A percentile compares a stretch with the other conserved stretches of the same genome.
Evolutionary conservation across 2,329 filamentous ascomycete genomes (phyloP).

Genomic region (Mycogone perniciosa): DNA sequence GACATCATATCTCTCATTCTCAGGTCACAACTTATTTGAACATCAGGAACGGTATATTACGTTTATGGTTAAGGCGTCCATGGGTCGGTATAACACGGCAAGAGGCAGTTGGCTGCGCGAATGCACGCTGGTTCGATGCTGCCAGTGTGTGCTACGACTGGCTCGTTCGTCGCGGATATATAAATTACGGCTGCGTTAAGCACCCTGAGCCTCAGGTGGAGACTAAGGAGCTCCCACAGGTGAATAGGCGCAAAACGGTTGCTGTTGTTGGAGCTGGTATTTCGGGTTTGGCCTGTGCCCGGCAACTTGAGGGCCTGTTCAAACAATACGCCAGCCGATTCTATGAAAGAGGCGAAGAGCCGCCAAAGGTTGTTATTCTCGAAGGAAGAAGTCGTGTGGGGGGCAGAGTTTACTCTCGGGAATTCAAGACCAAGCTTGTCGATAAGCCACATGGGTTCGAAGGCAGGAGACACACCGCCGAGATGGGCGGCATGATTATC

Average conservation of each 20-base stretch:
- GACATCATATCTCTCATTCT: constrained; percentile 73
- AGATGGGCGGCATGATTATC: constrained; percentile 97
- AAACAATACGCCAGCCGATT: constrained; percentile 69
- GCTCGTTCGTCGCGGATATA: constrained; percentile 84
- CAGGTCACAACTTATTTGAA: constrained; percentile 96
- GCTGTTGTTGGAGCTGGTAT: constrained; percentile 91
- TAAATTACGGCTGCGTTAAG: constrained; percentile 91
- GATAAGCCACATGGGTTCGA: constrained; percentile 46
- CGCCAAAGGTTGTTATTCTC: constrained; percentile 70
- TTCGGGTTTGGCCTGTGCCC: constrained; percentile 83
- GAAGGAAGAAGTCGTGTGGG: constrained; percentile 85
- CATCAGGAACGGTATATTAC: constrained; percentile 87
- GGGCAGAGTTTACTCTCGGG: constrained; percentile 84
- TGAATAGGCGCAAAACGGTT: constrained; percentile 60
- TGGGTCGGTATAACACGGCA: constrained; percentile 73
- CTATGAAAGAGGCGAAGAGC: constrained; percentile 56
- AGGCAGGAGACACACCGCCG: constrained; percentile 68
- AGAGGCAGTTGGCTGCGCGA: constrained; percentile 86
- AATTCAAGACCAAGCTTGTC: constrained; percentile 53
- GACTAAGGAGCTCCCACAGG: constrained; percentile 30
- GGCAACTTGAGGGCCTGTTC: constrained; percentile 83
- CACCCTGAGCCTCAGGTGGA: constrained; percentile 41
- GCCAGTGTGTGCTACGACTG: constrained; percentile 88
- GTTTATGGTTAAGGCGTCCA: constrained; percentile 84
- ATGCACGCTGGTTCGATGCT: constrained; percentile 80